phyloP scores from a whole-genome alignment of 2,329 filamentous ascomycete genomes.

The Lasiodiplodia theobromae region DNA sequence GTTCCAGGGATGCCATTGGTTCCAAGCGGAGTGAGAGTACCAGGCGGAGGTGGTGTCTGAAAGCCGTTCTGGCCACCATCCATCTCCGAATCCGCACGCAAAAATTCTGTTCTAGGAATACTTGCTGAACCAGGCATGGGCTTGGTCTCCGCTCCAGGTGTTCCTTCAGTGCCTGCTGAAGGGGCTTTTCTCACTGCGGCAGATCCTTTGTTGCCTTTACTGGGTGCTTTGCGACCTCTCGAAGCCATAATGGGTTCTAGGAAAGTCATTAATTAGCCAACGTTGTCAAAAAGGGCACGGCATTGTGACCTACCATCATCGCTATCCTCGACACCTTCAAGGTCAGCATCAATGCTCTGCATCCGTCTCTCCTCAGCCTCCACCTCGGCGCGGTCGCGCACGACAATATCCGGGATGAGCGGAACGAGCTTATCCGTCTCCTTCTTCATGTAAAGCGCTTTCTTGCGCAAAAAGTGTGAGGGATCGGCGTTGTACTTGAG shows the following conservation, averaged over 20 bases:
- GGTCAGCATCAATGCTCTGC: constrained; percentile 71
- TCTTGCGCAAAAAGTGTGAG: constrained; percentile 84
- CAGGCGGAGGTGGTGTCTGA: constrained; percentile 79
- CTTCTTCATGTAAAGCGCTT: constrained; percentile 95
- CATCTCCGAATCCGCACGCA: constrained; percentile 75
- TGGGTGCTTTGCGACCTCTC: constrained; percentile 84
- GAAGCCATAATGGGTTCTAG: constrained; percentile 90
- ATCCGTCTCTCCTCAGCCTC: constrained; percentile 76
- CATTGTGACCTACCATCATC: constrained; percentile 68
- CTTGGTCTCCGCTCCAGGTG: constrained; percentile 77
- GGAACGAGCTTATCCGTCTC: constrained; percentile 97
- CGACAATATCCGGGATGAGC: constrained; percentile 89
- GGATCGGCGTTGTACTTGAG: constrained; percentile 93
- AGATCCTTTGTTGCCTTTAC: constrained; percentile 74
- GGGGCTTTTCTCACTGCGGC: constrained; percentile 73
- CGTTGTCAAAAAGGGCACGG: not conserved
- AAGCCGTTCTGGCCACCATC: constrained; percentile 80
- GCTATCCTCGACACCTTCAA: constrained; percentile 71
- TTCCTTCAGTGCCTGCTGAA: constrained; percentile 77
- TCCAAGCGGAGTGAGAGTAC: constrained; percentile 78
- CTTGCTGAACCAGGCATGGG: constrained; percentile 65
- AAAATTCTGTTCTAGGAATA: constrained; percentile 59
- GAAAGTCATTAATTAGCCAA: not conserved
- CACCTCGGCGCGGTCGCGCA: constrained; percentile 90
- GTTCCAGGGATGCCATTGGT: constrained; percentile 69